Evolutionary conservation across 768 basidiomycete genomes (phyloP).

Genomic region (Termitomyces sp.): DNA sequence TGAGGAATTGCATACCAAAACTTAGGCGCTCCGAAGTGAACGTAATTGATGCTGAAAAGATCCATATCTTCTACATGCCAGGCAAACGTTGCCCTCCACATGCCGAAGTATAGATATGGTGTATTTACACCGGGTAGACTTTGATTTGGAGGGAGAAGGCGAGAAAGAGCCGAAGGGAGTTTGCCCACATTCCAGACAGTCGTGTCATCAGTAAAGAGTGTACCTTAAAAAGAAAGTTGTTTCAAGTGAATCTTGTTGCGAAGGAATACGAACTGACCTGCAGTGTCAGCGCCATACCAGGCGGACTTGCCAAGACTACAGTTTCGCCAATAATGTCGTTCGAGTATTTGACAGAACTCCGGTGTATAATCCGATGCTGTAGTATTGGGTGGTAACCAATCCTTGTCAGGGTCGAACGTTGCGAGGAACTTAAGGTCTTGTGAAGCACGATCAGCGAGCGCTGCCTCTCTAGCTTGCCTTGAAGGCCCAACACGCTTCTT

Average conservation of each 20-base stretch:
- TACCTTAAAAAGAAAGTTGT: constrained; percentile 32
- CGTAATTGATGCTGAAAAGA: constrained; percentile 97
- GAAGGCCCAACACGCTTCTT: constrained; percentile 35
- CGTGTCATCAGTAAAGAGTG: constrained; percentile 70
- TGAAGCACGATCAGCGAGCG: constrained; percentile 41
- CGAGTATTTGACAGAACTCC: constrained; percentile 84
- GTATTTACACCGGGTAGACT: constrained; percentile 94
- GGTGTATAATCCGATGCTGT: constrained; percentile 74
- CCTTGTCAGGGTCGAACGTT: constrained; percentile 62
- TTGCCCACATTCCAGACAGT: constrained; percentile 92
- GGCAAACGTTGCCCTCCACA: constrained; percentile 98
- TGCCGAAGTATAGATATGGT: constrained; percentile 97
- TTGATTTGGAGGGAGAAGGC: constrained; percentile 64
- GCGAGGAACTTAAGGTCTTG: constrained; percentile 56
- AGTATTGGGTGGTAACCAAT: constrained; percentile 81
- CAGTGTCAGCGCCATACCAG: constrained; percentile 97
- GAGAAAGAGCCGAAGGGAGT: constrained; percentile 80
- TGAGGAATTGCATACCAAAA: constrained; percentile 98
- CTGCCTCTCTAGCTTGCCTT: constrained; percentile 44
- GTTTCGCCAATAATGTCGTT: constrained; percentile 90
- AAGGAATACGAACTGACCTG: constrained; percentile 47
- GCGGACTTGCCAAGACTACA: constrained; percentile 85
- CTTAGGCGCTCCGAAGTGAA: constrained; percentile 97
- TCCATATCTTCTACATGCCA: constrained; percentile 99
- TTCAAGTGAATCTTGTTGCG: background rate